Evolutionary conservation across 2,329 filamentous ascomycete genomes (phyloP).

Genomic region (Colletotrichum noveboracense): DNA sequence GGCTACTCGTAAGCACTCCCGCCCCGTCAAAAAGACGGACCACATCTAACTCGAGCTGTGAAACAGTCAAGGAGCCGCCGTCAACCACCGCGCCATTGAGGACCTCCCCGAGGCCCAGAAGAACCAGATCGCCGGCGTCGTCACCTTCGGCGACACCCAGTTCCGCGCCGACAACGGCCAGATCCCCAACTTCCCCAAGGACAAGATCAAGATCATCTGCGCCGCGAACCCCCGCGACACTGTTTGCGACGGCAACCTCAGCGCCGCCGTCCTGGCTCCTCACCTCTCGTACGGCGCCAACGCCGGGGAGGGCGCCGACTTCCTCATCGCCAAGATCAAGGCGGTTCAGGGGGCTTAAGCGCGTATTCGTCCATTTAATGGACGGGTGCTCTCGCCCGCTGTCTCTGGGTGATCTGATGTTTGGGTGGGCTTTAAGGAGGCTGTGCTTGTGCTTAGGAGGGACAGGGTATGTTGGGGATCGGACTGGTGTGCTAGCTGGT

Average conservation of each 20-base stretch:
- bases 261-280: neutral
- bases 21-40: too few species aligned
- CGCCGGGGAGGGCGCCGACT: neutral
- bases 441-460: neutral
- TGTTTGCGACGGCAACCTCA: conserved; percentile 2
- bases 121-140: conserved; percentile 23
- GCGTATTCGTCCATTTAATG: neutral
- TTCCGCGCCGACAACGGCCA: conserved; percentile 34
- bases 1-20: conserved; percentile 38
- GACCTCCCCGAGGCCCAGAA: conserved; percentile 22
- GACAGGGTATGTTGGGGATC: neutral
- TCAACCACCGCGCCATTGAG: conserved; percentile 28
- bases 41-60: neutral
- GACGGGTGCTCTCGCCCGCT: neutral
- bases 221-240: conserved; percentile 6
- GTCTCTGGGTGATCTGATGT: neutral
- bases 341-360: neutral
- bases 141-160: conserved; percentile 28
- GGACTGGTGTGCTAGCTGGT: neutral
- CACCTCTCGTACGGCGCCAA: conserved; percentile 3
- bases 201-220: conserved; percentile 30
- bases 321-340: neutral
- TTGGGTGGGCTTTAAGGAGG: neutral
- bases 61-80: conserved; percentile 34
- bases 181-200: conserved; percentile 37